These are phyloP conservation scores for Eucalyptus pumila DNA, from an alignment of 345 rosid species.

Conservation along the genomic window DNA sequence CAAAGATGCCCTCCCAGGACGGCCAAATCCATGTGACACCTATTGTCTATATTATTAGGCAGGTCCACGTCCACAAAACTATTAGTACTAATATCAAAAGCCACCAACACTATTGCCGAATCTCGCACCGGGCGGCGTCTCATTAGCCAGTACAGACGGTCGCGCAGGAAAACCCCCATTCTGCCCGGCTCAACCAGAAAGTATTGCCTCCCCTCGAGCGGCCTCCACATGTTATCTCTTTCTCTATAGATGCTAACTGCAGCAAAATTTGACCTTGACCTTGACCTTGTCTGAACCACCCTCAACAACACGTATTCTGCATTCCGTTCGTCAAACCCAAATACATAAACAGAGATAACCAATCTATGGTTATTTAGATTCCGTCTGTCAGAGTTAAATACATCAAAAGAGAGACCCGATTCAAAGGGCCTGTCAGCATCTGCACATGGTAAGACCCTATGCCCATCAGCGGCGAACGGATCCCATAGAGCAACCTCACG, in stretches of 20 bases:
- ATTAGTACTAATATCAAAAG: conserved; percentile 5
- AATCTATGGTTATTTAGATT: background rate
- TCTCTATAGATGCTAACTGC: too few relatives aligned
- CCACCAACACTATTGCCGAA: conserved; percentile 2
- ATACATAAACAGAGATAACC: conserved; percentile 13
- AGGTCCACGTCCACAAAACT: background rate
- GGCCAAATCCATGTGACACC: conserved; percentile 3
- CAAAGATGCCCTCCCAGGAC: conserved; percentile 4
- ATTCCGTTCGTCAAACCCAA: conserved; percentile 10
- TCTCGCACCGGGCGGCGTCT: background rate
- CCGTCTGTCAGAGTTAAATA: too few relatives aligned
- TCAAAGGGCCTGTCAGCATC: background rate
- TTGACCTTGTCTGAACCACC: background rate
- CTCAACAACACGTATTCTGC: conserved; percentile 22
- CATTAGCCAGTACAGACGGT: conserved; percentile 26
- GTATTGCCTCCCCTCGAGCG: background rate
- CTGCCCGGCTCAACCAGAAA: conserved; percentile 2
- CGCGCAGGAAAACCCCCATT: conserved; percentile 7
- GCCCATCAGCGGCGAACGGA: background rate
- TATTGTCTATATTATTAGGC: background rate
- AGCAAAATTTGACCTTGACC: too few relatives aligned
- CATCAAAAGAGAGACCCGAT: too few relatives aligned
- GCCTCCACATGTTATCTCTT: background rate
- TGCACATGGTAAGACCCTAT: background rate
- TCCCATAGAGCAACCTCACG: conserved; percentile 12